Evolutionary conservation across 441 rosid genomes (phyloP), one percentile per base, ranked within the genome.

Genomic region (Populus hybrid): DNA sequence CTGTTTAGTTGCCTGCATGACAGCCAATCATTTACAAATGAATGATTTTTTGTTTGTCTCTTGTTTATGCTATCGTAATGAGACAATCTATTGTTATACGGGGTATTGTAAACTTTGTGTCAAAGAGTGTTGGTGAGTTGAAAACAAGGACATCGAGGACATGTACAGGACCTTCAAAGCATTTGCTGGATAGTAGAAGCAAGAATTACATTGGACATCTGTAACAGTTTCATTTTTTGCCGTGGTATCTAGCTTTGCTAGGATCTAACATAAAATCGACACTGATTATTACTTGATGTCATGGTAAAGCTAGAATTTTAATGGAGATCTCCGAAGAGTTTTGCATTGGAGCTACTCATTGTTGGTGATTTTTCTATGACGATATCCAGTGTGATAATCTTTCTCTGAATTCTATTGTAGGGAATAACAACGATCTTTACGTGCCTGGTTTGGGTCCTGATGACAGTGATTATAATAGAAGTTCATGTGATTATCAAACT

Each of bases 401-500:
- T 56, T 56, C 31, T 35, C 72, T 74, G 33, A 72, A 63, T 78
- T 24, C 28, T 78, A 45, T 68, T n/a, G 68, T 77, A 87, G 97
- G 86, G 69, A 85, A 72, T 82, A 78, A 79, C 75, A 67, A 75
- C 66, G 84, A 81, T 77, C 83, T 82, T 77, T 81, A 87, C 33
- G 73, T 85, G 71, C 87, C 85, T 7, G 84, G 85, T 73, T 86
- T 83, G 77, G 93, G 85, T 73, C 45, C 82, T 70, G 91, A 89
- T 74, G 93, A 85, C 59, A 84, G 82, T 79, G 88, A 79, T 84
- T 86, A 87, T 78, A 87, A 84, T 45, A 83, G 75, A 80, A 85
- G 84, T 74, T 87, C 82, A 78, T 82, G 82, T 76, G 89, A 87
- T 84, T 83, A 83, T 82, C 97, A 88, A 77, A 85, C 91, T 12